Base-by-base conservation (phyloP, 192 early-diverging fungal species). In the Coemansia sp. region DNA sequence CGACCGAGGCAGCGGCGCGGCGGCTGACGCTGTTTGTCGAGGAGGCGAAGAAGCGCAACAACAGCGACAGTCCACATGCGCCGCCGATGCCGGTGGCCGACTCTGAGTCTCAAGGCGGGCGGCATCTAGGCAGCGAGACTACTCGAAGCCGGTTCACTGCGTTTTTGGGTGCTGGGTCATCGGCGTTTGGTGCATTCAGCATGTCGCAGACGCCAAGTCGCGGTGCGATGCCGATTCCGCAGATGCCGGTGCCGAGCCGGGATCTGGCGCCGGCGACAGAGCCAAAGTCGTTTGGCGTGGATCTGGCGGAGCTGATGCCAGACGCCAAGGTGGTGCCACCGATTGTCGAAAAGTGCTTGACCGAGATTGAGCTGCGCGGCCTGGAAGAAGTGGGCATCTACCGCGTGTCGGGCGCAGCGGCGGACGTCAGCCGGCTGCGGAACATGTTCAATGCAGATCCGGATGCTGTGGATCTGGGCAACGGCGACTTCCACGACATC, bases 351-450 rank as follows among this genome's bases (percentile, higher is more conserved):
- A 87, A 84, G 76, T 91, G 89, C 60, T 82, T 89, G 58, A 56
- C 72, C 0, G 89, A 91, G 58, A 89, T 91, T 35, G 89, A 91
- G 73, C 71, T 76, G 39, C 84, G 89, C 41, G 89, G 89, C 25
- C 67, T 91, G 14, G 86, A 86, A 39, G 90, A 92, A 64, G 84
- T 90, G 41, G 90, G 88, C 12, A 89, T 92, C 10, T 90, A 92
- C 56, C 85, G 90, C 17, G 85, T 92, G 15, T 84, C 90, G 12
- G 90, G 88, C 5, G 75, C 87, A 12, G 84, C 83, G 7, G 83
- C 85, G 6, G 76, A 86, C 45, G 85, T 91, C 48, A 84, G 81
- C 50, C 81, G 81, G 11, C 81, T 92, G 17, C 76, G 84, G 14
- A 58, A 67, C 24, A 61, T 77, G 63, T 89, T 92, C 66, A 89